Evolutionary conservation across 176 grass and related monocot genomes (phyloP).

Genomic region (Pontederia paniculata): DNA sequence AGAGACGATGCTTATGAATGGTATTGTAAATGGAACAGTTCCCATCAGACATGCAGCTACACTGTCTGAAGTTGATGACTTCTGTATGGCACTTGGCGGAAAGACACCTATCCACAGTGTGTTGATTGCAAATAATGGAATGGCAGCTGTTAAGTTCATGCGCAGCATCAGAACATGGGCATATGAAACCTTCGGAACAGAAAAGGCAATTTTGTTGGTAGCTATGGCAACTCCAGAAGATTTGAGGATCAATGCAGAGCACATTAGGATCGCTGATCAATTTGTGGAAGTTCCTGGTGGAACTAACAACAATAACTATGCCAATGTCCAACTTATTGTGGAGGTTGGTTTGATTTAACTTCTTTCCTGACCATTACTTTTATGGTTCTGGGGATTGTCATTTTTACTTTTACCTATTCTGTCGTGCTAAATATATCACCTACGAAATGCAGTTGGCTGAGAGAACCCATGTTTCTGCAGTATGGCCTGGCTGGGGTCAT

Average conservation of each 20-base stretch:
- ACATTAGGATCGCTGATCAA: conserved; percentile 95
- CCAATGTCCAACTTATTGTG: conserved; percentile 94
- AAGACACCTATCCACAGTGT: conserved; percentile 74
- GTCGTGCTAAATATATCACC: conserved; percentile 14
- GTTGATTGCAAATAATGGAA: conserved; percentile 94
- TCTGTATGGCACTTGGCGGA: conserved; percentile 67
- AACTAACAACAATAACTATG: conserved; percentile 97
- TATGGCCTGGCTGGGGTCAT: conserved; percentile 99
- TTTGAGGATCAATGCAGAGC: conserved; percentile 93
- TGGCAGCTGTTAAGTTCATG: conserved; percentile 97
- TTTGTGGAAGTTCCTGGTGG: conserved; percentile 93
- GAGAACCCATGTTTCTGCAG: conserved; percentile 82
- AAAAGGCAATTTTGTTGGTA: conserved; percentile 90
- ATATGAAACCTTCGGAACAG: conserved; percentile 69
- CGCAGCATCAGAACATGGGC: conserved; percentile 84
- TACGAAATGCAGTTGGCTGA: conserved; percentile 63
- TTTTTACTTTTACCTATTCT: background rate
- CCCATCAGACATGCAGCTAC: conserved; percentile 34
- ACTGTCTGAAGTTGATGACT: conserved; percentile 49
- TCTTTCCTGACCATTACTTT: conserved; percentile 1
- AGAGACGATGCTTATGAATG: conserved; percentile 29
- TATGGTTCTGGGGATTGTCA: background rate
- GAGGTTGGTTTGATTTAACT: conserved; percentile 51
- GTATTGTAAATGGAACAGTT: conserved; percentile 29
- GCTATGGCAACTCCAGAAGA: conserved; percentile 97